Base-by-base conservation (phyloP, 2,329 filamentous ascomycete species). In the Nothomitra cinnamomea region DNA sequence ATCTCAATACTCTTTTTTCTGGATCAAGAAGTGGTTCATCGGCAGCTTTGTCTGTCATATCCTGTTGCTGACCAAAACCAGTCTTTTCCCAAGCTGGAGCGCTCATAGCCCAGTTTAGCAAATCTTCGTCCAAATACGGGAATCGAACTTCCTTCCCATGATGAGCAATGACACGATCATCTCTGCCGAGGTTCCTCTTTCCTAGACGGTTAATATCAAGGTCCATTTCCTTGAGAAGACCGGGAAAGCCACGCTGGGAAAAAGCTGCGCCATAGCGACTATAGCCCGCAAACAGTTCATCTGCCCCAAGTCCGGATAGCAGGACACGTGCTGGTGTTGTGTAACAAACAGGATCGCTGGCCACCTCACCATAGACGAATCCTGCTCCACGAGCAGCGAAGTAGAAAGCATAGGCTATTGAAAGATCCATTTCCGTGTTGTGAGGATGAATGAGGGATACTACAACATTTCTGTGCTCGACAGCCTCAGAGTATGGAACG, bases 361-460 rank as follows among this genome's bases (percentile, higher is more conserved):
- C 54, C 10, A 61, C 55, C 35, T 59, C 55, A 12, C 58, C 62
- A 53, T 69, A 69, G 40, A 73, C 70, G 17, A 65, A 58, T 0
- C 83, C 87, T 51, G 70, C 65, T 0, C 88, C 90, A 40, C 87
- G 78, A 0, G 90, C 82, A 4, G 92, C 88, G 69, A 98, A 98
- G 66, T 95, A 96, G n/a, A 98, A 73, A 0, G 92, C 92, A 60
- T 78, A 83, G 0, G 86, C 85, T 60, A 98, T 98, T 2, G 92
- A 98, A 0, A 98, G 73, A 62, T 98, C 92, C 92, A 98, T 98
- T 67, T 98, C 92, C 0, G 92, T 98, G 59, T 95, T 90, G 67
- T 98, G 92, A 0, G 92, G 92, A 60, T 84, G 75, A 65, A 98
- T 95, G 17, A 98, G 72, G 1, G 78, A 75, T 38, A 89, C 76